phyloP scores from a whole-genome alignment of 1,139 yeast species.

The Blastobotrys serpentis region DNA sequence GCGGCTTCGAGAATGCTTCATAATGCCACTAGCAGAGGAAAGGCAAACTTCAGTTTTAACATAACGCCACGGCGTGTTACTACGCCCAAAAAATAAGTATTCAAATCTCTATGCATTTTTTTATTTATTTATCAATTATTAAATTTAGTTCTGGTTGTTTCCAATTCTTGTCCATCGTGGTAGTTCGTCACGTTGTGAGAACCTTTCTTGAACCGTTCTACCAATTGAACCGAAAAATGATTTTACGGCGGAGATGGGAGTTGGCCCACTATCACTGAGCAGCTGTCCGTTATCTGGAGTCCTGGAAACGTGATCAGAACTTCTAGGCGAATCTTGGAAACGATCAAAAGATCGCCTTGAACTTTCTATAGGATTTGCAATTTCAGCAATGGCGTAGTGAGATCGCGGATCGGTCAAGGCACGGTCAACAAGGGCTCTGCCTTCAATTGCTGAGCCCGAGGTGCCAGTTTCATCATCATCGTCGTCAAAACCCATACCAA shows the following conservation, averaged over 20 bases:
- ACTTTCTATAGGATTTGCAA: neutral
- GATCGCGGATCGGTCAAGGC: conserved; percentile 35
- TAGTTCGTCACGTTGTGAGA: conserved; percentile 13
- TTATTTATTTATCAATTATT: conserved; percentile 14
- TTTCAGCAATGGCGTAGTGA: conserved; percentile 25
- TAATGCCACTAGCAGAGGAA: neutral
- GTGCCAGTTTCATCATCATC: conserved; percentile 43
- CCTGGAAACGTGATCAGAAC: neutral
- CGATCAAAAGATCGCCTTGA: neutral
- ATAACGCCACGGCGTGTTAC: neutral
- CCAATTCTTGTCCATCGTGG: conserved; percentile 21
- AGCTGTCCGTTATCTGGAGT: neutral
- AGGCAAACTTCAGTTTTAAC: neutral
- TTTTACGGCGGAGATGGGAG: conserved; percentile 10
- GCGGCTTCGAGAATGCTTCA: conserved; percentile 23
- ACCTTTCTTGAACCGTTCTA: conserved; percentile 24
- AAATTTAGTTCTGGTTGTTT: conserved; percentile 15
- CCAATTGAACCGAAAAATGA: conserved; percentile 26
- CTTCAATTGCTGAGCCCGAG: conserved; percentile 35
- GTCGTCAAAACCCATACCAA: conserved; percentile 53
- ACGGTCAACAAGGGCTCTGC: conserved; percentile 39
- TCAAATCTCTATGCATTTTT: conserved; percentile 6
- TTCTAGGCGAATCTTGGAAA: neutral
- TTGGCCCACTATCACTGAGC: too few species aligned
- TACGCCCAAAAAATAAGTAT: neutral